A percentile compares a stretch with the other conserved stretches of the same genome.
These are phyloP conservation scores for Teratosphaeria viscida DNA, from an alignment of 2,329 filamentous ascomycete species.

Conservation along the genomic window DNA sequence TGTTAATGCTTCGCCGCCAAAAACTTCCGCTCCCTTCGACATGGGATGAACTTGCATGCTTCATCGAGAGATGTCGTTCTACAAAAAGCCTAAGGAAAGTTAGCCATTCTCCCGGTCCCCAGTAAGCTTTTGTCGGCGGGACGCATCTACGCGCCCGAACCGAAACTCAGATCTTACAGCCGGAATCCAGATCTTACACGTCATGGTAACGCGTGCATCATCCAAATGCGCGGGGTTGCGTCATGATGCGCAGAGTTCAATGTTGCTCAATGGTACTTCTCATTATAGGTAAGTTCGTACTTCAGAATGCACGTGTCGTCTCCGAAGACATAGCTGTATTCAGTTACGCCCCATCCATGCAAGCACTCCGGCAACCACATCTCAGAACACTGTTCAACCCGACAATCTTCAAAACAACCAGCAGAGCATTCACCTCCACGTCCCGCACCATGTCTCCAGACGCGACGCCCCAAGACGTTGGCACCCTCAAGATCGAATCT, in stretches of 20 bases:
- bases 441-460: conserved; percentile 11
- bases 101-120: too few species aligned
- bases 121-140: too few species aligned
- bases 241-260: not conserved
- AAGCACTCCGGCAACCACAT: not conserved
- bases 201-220: not conserved
- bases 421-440: not conserved
- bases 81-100: too few species aligned
- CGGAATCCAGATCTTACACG: not conserved
- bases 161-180: not conserved
- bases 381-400: not conserved
- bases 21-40: too few species aligned
- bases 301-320: not conserved
- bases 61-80: too few species aligned
- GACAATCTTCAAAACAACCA: not conserved
- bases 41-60: too few species aligned
- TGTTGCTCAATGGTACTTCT: not conserved
- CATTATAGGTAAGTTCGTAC: not conserved
- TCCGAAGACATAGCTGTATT: not conserved
- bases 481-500: conserved; percentile 41
- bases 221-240: not conserved
- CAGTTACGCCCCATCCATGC: not conserved
- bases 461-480: conserved; percentile 9
- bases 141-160: too few species aligned
- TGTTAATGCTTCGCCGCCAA: too few species aligned